Evolutionary conservation across 306 rosid genomes (phyloP), one percentile per base, ranked within the genome.

Genomic region (Boehmeria nivea): DNA sequence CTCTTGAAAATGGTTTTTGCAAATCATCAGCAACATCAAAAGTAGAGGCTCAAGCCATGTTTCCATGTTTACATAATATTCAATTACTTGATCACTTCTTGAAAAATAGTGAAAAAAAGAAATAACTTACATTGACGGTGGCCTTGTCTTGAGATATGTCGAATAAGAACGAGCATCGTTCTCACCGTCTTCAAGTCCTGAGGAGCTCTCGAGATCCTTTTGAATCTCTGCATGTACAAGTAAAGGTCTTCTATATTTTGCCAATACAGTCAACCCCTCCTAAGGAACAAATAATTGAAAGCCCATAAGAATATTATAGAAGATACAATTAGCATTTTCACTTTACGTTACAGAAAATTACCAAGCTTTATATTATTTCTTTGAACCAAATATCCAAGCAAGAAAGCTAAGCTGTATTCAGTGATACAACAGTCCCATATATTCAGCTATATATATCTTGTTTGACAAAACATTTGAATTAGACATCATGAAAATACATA

Each of bases 171-270:
- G 82, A 15, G 95, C 76, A 61, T 82, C 76, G 49, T 49, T 66
- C 57, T 48, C 43, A 24, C 43, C 52, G 53, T 66, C 83, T 59
- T 76, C 48, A 22, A 54, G 60, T 34, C 68, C 85, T 74, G 51
- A 36, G 53, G 47, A 3, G 60, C 71, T 70, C 62, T 65, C 72
- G 53, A 79, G 68, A 37, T 81, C 83, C 59, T 36, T 78, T 66
- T 63, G 61, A 74, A 87, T 36, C 89, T 90, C 98, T 46, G 95
- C 36, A 63, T 90, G 98, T 66, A 87, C 98, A 64, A 87, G 73
- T 70, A 90, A 70, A 59, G 91, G 98, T 61, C 91, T 84, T 78
- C 63, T 80, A 69, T 87, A 84, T 80, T 76, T 90, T 67, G 95
- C 87, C 69, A 87, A 59, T 51, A 84, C 83, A 55, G 94, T 57